These are phyloP conservation scores for Alternaria consortialis DNA, from an alignment of 2,329 filamentous ascomycete species.

Conservation along the genomic window DNA sequence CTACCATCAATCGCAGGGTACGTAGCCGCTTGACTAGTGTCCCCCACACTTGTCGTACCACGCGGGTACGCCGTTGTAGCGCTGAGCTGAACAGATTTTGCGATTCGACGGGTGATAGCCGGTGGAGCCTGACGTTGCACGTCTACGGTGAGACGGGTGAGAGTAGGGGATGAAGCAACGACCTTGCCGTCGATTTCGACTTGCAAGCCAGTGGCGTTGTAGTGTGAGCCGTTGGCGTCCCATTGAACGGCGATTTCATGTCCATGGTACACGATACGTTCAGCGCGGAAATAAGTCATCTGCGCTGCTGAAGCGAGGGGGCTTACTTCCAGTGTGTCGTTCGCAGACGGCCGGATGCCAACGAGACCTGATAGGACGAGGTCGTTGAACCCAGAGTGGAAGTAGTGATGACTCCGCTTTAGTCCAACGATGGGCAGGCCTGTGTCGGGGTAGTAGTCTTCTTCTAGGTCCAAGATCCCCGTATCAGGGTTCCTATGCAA, in stretches of 20 bases:
- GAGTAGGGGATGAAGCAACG: constrained; percentile 39
- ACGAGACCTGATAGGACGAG: constrained; percentile 54
- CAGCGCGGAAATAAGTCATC: constrained; percentile 54
- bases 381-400: constrained; percentile 58
- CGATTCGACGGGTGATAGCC: constrained; percentile 42
- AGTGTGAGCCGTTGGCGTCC: constrained; percentile 50
- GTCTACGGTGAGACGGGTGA: constrained; percentile 36
- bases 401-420: constrained; percentile 56
- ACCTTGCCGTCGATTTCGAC: constrained; percentile 49
- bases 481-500: constrained; percentile 51
- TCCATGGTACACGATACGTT: constrained; percentile 55
- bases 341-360: constrained; percentile 52
- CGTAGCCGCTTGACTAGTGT: constrained; percentile 32
- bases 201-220: constrained; percentile 43
- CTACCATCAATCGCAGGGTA: constrained; percentile 53
- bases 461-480: constrained; percentile 51
- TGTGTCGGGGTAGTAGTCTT: constrained; percentile 57
- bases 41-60: constrained; percentile 43
- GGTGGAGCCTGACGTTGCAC: constrained; percentile 33
- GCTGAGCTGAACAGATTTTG: constrained; percentile 51
- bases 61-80: constrained; percentile 39
- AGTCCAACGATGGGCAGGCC: constrained; percentile 54
- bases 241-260: constrained; percentile 55
- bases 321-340: constrained; percentile 54
- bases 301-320: constrained; percentile 46